phyloP scores from a whole-genome alignment of 2,329 filamentous ascomycete genomes.

The Phyllosticta capitalensis region DNA sequence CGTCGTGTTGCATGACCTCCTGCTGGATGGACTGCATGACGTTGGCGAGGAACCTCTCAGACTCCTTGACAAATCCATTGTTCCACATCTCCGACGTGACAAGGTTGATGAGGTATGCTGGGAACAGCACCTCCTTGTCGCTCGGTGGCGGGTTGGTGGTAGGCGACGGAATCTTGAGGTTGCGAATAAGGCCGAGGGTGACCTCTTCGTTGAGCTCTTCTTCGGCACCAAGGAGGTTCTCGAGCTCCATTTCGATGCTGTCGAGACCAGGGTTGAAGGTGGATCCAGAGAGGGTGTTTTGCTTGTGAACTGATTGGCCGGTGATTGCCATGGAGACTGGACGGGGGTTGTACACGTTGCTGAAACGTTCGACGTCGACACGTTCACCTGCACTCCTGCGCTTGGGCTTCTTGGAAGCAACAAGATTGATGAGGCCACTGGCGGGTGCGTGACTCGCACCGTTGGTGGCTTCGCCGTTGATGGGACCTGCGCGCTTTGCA shows the following conservation, averaged over 20 bases:
- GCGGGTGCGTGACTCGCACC: conserved; percentile 47
- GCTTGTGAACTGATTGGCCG: conserved; percentile 53
- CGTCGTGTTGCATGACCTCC: conserved; percentile 98
- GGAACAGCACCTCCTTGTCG: conserved; percentile 98
- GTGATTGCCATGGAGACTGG: conserved; percentile 88
- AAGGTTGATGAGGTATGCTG: conserved; percentile 95
- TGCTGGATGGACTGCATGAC: conserved; percentile 99
- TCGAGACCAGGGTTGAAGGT: conserved; percentile 75
- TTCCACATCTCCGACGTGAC: conserved; percentile 99
- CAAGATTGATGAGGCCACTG: conserved; percentile 87
- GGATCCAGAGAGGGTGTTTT: conserved; percentile 58
- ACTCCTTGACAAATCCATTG: conserved; percentile 99
- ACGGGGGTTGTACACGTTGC: conserved; percentile 82
- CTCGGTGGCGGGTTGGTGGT: conserved; percentile 80
- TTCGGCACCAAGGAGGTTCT: conserved; percentile 87
- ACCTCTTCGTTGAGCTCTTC: conserved; percentile 95
- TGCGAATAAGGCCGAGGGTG: conserved; percentile 88
- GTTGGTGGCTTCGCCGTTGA: conserved; percentile 59
- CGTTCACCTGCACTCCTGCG: conserved; percentile 84
- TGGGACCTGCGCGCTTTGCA: conserved; percentile 66
- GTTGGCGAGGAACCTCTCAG: conserved; percentile 94
- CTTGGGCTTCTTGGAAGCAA: conserved; percentile 95
- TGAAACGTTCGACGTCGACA: conserved; percentile 79
- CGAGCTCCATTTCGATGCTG: conserved; percentile 89
- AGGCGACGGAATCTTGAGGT: conserved; percentile 89